Evolutionary conservation across 2,329 filamentous ascomycete species (phyloP).

Genomic region (Pleurostoma richardsiae): DNA sequence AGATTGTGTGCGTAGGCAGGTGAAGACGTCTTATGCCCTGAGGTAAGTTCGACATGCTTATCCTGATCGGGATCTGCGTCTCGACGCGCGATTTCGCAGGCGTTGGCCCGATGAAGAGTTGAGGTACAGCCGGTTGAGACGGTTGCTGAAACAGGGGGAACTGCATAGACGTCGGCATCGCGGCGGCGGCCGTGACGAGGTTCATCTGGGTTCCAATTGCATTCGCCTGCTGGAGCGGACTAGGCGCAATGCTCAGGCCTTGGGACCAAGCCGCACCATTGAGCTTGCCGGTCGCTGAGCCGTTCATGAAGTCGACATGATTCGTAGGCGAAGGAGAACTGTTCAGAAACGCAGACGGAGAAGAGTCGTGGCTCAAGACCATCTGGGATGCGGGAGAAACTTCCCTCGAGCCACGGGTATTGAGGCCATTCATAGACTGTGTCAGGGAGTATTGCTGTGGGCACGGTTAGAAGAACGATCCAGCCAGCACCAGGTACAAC

Average conservation of each 20-base stretch:
- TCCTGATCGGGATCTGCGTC: conserved; percentile 86
- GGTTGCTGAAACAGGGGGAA: conserved; percentile 3
- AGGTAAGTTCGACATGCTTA: conserved; percentile 73
- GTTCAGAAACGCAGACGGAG: conserved; percentile 41
- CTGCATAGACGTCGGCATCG: neutral
- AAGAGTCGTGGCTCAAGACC: conserved; percentile 46
- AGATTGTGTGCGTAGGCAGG: conserved; percentile 84
- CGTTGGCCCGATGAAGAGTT: conserved; percentile 53
- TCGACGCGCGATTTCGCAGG: conserved; percentile 87
- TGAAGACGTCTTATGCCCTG: conserved; percentile 74
- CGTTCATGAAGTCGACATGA: too few species aligned
- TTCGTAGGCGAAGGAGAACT: conserved; percentile 5
- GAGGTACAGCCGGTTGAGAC: conserved; percentile 14
- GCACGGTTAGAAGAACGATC: conserved; percentile 12
- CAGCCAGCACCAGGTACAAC: too few species aligned
- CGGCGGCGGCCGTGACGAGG: too few species aligned
- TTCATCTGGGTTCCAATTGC: too few species aligned
- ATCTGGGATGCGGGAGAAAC: conserved; percentile 49
- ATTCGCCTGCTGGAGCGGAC: too few species aligned
- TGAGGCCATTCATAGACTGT: conserved; percentile 44
- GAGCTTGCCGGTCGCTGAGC: too few species aligned
- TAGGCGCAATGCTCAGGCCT: too few species aligned
- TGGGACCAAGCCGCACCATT: too few species aligned
- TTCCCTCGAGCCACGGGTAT: conserved; percentile 43
- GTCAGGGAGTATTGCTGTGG: conserved; percentile 45